phyloP scores from a whole-genome alignment of 495 filamentous ascomycete species.

The Annulohypoxylon nitens region DNA sequence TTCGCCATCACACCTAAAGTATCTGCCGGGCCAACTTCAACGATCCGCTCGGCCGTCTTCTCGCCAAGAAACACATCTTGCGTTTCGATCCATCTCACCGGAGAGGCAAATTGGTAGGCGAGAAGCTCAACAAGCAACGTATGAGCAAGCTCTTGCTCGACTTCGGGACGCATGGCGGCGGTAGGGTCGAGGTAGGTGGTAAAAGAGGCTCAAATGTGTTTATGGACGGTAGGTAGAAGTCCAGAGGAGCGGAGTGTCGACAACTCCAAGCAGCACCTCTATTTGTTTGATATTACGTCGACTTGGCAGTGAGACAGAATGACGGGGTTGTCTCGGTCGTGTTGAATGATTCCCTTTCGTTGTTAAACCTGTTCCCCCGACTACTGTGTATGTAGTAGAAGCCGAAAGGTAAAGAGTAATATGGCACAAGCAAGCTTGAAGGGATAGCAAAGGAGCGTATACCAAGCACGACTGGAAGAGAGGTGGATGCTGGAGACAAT shows the following conservation, averaged over 20 bases:
- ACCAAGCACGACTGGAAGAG: slow-evolving; percentile 33
- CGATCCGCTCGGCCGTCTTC: slow-evolving; percentile 94
- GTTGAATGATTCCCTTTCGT: slow-evolving; percentile 7
- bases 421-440: neutral
- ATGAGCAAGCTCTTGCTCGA: slow-evolving; percentile 98
- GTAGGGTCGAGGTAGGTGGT: slow-evolving; percentile 50
- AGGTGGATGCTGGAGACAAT: slow-evolving; percentile 2
- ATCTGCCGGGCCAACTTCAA: slow-evolving; percentile 97
- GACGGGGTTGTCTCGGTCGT: slow-evolving; percentile 12
- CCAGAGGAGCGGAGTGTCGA: slow-evolving; percentile 24
- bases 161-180: slow-evolving; percentile 90
- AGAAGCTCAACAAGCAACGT: slow-evolving; percentile 98
- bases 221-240: slow-evolving; percentile 12
- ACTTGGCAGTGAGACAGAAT: slow-evolving; percentile 4
- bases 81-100: slow-evolving; percentile 99
- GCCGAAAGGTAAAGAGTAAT: neutral
- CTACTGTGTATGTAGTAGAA: neutral
- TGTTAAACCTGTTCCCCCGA: neutral
- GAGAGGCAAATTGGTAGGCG: slow-evolving; percentile 98
- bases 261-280: slow-evolving; percentile 29
- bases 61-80: slow-evolving; percentile 99
- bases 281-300: slow-evolving; percentile 17
- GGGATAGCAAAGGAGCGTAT: slow-evolving; percentile 33
- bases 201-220: slow-evolving; percentile 16
- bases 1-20: slow-evolving; percentile 99